Percentiles rank a stretch among this genome's conserved stretches.
Evolutionary conservation across 2,329 filamentous ascomycete species (phyloP).

Genomic region (Cladophialophora chaetospira): DNA sequence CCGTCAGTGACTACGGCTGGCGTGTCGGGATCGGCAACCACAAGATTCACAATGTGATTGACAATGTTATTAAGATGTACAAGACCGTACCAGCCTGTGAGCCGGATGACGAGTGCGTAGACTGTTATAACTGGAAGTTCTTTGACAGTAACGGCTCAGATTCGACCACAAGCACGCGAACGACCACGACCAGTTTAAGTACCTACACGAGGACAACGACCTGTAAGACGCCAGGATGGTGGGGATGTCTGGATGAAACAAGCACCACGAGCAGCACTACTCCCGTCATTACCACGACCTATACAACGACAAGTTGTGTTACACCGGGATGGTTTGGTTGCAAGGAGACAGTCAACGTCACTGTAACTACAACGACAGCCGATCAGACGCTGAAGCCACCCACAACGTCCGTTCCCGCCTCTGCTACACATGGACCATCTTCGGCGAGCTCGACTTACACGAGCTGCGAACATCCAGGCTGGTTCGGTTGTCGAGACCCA

Average conservation of each 20-base stretch:
- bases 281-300: slow-evolving; percentile 38
- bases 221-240: slow-evolving; percentile 91
- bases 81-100: slow-evolving; percentile 76
- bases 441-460: slow-evolving; percentile 37
- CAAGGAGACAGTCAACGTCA: slow-evolving; percentile 40
- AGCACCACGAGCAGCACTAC: slow-evolving; percentile 43
- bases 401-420: slow-evolving; percentile 35
- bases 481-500: slow-evolving; percentile 45
- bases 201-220: slow-evolving; percentile 76
- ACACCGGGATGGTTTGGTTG: slow-evolving; percentile 50
- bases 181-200: slow-evolving; percentile 60
- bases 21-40: slow-evolving; percentile 88
- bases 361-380: slow-evolving; percentile 35
- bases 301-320: slow-evolving; percentile 43
- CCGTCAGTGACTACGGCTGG: slow-evolving; percentile 88
- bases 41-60: slow-evolving; percentile 84
- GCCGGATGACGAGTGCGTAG: slow-evolving; percentile 76
- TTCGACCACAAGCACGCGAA: slow-evolving; percentile 65
- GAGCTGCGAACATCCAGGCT: slow-evolving; percentile 42
- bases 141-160: slow-evolving; percentile 89
- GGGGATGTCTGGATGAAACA: slow-evolving; percentile 62
- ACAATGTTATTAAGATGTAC: slow-evolving; percentile 82
- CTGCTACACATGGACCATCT: slow-evolving; percentile 26
- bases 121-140: slow-evolving; percentile 93
- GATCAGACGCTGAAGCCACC: slow-evolving; percentile 26